phyloP scores from a whole-genome alignment of 345 rosid species.

The Clarkia xantiana region DNA sequence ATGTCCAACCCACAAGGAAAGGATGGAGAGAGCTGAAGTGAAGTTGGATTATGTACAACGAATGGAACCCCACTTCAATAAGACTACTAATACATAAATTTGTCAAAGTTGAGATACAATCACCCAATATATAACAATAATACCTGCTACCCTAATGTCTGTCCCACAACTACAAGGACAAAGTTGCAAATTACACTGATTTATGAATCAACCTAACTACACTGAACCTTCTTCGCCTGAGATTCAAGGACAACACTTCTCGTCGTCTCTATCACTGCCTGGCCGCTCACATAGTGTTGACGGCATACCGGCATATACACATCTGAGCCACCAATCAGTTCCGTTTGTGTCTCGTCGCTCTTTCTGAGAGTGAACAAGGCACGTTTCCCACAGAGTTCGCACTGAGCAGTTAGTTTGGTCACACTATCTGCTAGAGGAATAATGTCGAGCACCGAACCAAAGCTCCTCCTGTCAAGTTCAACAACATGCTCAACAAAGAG shows the following conservation, averaged over 20 bases:
- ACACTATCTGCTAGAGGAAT: conserved; percentile 78
- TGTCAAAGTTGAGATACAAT: too few relatives aligned
- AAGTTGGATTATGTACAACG: too few relatives aligned
- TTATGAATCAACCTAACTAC: too few relatives aligned
- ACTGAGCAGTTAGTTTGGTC: conserved; percentile 58
- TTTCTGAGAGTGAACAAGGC: conserved; percentile 72
- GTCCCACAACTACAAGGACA: too few relatives aligned
- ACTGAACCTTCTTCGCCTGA: conserved; percentile 22
- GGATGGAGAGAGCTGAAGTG: too few relatives aligned
- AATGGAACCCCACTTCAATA: too few relatives aligned
- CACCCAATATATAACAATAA: too few relatives aligned
- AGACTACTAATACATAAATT: too few relatives aligned
- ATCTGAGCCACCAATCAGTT: conserved; percentile 66
- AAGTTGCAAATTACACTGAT: too few relatives aligned
- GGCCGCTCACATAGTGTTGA: conserved; percentile 58
- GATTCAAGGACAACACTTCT: conserved; percentile 46
- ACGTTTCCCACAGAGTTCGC: conserved; percentile 62
- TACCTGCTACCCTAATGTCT: too few relatives aligned
- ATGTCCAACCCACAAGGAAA: too few relatives aligned
- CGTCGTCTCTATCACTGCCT: conserved; percentile 53
- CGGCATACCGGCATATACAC: conserved; percentile 86
- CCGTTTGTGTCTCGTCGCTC: conserved; percentile 51
- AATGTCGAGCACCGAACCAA: conserved; percentile 66
- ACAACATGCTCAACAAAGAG: background rate
- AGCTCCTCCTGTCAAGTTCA: conserved; percentile 40